Base-by-base conservation (phyloP, 225 moss, liverwort and hornwort species). In the Bryoerythrophyllum caledonicum region DNA sequence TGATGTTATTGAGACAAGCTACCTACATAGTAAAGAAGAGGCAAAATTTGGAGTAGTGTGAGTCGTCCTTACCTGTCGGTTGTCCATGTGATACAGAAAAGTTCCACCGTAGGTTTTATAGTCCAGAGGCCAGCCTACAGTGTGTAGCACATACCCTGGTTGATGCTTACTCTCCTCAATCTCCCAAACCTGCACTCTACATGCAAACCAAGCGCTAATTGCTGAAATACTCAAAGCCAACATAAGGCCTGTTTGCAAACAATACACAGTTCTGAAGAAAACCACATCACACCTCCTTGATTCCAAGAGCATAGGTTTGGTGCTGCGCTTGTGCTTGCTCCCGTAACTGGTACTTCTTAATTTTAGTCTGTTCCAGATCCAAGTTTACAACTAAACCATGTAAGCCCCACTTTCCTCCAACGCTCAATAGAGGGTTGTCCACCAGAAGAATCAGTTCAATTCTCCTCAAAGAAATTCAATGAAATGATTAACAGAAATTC, bases 11-110 rank as follows among this genome's bases (percentile, higher is more conserved):
- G 15, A 63, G 53, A 27, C 13, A 55, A 65, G 46, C 32, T 46
- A 34, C 32, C 43, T 43, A 34, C 23, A 14, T 6, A 48, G 17
- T 59, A 25, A 67, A 67, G 43, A 46, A 59, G 48, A 48, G 46
- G 53, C 58, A 57, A 40, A 63, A 71, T 23, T 15, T 25, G n/a
- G 37, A 40, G 5, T 57, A 16, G 32, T 35, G 11, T 7, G 19
- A 49, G 24, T 26, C 11, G 17, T 27, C 40, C 82, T 73, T 65
- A 68, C 92, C 86, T 92, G 90, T 38, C 63, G 78, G 25, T 83
- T 88, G 63, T 92, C 88, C 92, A 90, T 92, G 80, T 92, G 92
- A 76, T 92, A 92, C n/a, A 90, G 6, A 80, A 92, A 92, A 61
- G 83, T 83, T 44, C 92, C 92, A 74, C 92, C 92, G 28, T 92